Conservation (phyloP, 768 basidiomycete genomes). For the Coprinopsis strossmayeri region DNA sequence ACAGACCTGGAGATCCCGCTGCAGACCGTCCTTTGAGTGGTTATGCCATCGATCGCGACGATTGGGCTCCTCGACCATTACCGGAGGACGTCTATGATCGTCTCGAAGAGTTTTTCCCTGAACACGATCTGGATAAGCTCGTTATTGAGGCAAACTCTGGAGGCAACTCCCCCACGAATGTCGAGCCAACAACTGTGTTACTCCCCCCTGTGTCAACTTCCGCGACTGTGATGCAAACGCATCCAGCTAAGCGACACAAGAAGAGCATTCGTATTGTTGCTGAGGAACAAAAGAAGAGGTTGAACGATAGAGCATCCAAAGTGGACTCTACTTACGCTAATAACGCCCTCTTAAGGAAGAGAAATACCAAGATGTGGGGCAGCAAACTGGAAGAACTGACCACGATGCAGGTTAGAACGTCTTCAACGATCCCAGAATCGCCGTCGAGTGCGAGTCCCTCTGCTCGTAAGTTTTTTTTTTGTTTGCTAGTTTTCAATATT, state of each 20-base stretch:
- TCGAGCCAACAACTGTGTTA: constrained; percentile 39
- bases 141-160: constrained; percentile 84
- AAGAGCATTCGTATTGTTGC: constrained; percentile 94
- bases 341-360: constrained; percentile 51
- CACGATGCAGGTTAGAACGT: constrained; percentile 54
- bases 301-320: constrained; percentile 59
- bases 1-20: background rate
- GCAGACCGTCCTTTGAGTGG: constrained; percentile 37
- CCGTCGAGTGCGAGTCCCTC: constrained; percentile 39
- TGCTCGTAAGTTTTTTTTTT: constrained; percentile 49
- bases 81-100: constrained; percentile 92
- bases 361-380: constrained; percentile 95
- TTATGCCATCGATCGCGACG: constrained; percentile 58
- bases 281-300: constrained; percentile 74
- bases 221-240: constrained; percentile 6
- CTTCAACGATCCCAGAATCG: constrained; percentile 47
- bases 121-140: constrained; percentile 92
- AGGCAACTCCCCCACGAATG: constrained; percentile 67
- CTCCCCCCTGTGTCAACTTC: constrained; percentile 28
- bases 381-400: constrained; percentile 91
- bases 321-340: constrained; percentile 43
- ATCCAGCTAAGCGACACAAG: constrained; percentile 44
- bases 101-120: constrained; percentile 92
- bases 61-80: constrained; percentile 87
- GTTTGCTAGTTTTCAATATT: background rate